Evolutionary conservation across 202 grass and related monocot genomes (phyloP).

Genomic region (Miscanthus sacchariflorus): DNA sequence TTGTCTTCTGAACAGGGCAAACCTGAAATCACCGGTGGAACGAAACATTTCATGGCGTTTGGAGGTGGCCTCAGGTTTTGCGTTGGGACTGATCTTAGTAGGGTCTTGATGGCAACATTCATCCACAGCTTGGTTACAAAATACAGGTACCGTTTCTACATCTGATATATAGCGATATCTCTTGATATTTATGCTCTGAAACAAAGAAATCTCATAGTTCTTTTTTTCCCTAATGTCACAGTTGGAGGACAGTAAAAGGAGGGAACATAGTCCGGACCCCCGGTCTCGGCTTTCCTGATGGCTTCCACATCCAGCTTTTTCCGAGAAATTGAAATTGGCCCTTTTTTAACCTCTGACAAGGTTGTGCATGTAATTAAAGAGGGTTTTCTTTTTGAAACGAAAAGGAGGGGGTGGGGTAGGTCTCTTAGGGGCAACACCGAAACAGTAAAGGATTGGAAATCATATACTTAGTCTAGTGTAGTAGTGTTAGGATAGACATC

Average conservation of each 20-base stretch:
- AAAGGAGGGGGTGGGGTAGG: neutral
- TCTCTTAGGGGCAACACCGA: conserved; percentile 2
- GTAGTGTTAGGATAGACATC: conserved; percentile 35
- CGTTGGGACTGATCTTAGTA: conserved; percentile 80
- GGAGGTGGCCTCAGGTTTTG: conserved; percentile 87
- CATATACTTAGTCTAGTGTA: conserved; percentile 42
- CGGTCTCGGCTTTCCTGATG: conserved; percentile 78
- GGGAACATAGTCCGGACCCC: conserved; percentile 87
- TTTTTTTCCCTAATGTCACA: conserved; percentile 7
- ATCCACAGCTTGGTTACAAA: conserved; percentile 80
- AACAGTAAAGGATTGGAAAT: conserved; percentile 15
- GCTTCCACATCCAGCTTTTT: conserved; percentile 74
- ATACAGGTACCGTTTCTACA: conserved; percentile 64
- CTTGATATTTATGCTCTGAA: neutral
- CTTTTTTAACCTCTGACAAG: conserved; percentile 13
- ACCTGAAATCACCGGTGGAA: conserved; percentile 76
- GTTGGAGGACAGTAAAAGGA: conserved; percentile 73
- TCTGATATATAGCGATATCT: neutral
- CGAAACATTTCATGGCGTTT: conserved; percentile 90
- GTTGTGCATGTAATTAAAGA: conserved; percentile 30
- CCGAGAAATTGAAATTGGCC: conserved; percentile 54
- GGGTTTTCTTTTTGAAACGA: neutral
- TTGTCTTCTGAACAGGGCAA: conserved; percentile 55
- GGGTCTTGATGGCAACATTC: conserved; percentile 80
- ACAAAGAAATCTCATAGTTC: conserved; percentile 18